Evolutionary conservation across 2,329 filamentous ascomycete species (phyloP).

Genomic region (Fusarium sp.): DNA sequence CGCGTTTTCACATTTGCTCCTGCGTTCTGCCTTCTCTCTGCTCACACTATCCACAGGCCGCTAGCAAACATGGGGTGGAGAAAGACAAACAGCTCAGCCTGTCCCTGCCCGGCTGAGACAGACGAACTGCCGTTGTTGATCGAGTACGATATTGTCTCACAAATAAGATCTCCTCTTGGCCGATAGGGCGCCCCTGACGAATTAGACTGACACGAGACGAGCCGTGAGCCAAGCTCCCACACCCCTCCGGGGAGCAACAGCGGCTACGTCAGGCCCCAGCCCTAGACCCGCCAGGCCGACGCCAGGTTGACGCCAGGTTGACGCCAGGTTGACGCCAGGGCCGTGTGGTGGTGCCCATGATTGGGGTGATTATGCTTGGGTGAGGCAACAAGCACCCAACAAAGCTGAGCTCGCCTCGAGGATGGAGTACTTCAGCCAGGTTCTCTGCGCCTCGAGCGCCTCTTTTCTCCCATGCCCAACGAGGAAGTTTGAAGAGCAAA

Average conservation of each 20-base stretch:
- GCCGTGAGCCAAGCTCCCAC: constrained; percentile 4
- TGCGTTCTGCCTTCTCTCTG: constrained; percentile 1
- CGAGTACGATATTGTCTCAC: constrained; percentile 11
- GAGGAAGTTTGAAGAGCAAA: not conserved
- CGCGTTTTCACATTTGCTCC: constrained; percentile 2
- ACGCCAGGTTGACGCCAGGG: not conserved
- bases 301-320: not conserved
- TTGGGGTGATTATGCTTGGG: not conserved
- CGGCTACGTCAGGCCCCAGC: not conserved
- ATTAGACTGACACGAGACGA: constrained; percentile 2
- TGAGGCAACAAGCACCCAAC: not conserved
- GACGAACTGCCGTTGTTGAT: constrained; percentile 15
- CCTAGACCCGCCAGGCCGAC: constrained; percentile 7
- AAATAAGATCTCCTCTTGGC: constrained; percentile 6
- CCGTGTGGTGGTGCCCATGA: not conserved
- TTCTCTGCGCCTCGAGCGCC: not conserved
- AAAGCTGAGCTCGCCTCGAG: not conserved
- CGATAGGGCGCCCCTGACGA: not conserved
- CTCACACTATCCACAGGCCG: not conserved
- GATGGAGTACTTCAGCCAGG: not conserved
- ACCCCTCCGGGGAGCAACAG: not conserved
- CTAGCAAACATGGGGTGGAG: constrained; percentile 10
- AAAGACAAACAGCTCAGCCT: constrained; percentile 2
- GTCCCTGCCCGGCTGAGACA: constrained; percentile 6
- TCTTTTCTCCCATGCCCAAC: not conserved